Evolutionary conservation across 2,329 filamentous ascomycete species (phyloP).

Genomic region (Stagonosporopsis cucurbitacearum): DNA sequence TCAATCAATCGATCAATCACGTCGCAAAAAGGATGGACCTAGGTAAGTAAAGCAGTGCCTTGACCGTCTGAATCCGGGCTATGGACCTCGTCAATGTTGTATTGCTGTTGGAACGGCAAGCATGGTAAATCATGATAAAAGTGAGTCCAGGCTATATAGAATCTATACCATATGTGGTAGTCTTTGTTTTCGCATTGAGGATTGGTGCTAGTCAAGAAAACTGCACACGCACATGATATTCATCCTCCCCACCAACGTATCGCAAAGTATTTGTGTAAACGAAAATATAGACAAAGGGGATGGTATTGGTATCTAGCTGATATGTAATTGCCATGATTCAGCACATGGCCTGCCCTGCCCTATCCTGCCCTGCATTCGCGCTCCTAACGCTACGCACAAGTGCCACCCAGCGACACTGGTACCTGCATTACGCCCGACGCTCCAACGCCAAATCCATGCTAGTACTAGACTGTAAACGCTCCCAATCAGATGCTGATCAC

Average conservation of each 20-base stretch:
- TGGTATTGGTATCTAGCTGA: constrained; percentile 38
- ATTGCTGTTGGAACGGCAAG: too few species aligned
- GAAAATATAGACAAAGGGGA: constrained; percentile 34
- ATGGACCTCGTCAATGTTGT: too few species aligned
- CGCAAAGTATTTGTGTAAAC: background rate
- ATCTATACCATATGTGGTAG: too few species aligned
- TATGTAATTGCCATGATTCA: constrained; percentile 26
- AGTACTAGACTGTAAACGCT: constrained; percentile 6
- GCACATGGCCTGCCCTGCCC: constrained; percentile 17
- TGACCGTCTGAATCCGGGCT: too few species aligned
- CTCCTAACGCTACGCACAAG: constrained; percentile 4
- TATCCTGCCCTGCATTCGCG: constrained; percentile 8
- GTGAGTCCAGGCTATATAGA: too few species aligned
- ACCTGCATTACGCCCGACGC: constrained; percentile 7
- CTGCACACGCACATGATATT: background rate
- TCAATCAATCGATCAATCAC: too few species aligned
- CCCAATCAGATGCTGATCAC: constrained; percentile 1
- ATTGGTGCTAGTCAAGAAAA: too few species aligned
- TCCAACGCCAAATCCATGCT: constrained; percentile 17
- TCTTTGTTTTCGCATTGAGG: too few species aligned
- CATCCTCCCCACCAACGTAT: background rate
- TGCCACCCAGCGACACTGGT: background rate
- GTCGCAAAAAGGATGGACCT: too few species aligned
- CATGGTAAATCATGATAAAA: too few species aligned
- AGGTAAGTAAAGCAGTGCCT: too few species aligned